phyloP scores from a whole-genome alignment of 208 protist species.

The Crithidia fasciculata region DNA sequence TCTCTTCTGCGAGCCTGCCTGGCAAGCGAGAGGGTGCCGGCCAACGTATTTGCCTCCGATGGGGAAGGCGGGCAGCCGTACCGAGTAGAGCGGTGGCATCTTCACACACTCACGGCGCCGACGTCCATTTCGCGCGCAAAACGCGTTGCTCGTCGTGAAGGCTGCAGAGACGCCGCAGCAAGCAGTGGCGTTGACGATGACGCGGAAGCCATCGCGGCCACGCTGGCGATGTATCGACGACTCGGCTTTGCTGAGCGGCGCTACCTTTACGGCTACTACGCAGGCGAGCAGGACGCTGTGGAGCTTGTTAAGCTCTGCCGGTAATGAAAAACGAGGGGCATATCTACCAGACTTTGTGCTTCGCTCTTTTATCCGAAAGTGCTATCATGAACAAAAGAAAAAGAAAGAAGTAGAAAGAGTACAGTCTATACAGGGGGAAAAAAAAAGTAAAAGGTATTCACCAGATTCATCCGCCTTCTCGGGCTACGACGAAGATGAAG shows the following conservation, averaged over 20 bases:
- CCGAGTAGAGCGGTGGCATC: conserved; percentile 53
- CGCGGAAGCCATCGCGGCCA: conserved; percentile 13
- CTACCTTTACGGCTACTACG: conserved; percentile 67
- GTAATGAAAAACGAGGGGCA: neutral
- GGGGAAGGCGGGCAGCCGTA: neutral
- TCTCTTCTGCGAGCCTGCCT: conserved; percentile 42
- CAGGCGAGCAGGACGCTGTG: conserved; percentile 50
- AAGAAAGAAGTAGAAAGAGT: no score
- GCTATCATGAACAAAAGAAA: no score
- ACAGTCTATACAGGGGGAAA: no score
- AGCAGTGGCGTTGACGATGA: neutral
- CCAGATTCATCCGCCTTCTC: no score
- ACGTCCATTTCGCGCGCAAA: neutral
- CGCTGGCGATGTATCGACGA: conserved; percentile 50
- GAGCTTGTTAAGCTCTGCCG: conserved; percentile 57
- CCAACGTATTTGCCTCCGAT: conserved; percentile 15
- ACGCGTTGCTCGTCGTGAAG: neutral
- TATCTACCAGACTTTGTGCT: no score
- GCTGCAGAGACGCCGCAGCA: neutral
- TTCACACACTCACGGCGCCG: conserved; percentile 64
- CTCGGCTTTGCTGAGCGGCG: conserved; percentile 58
- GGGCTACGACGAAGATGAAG: no score
- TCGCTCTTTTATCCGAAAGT: no score
- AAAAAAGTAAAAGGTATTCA: no score
- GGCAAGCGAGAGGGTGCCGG: neutral